Evolutionary conservation across 2,329 filamentous ascomycete genomes (phyloP).

Genomic region (Alternaria conjuncta): DNA sequence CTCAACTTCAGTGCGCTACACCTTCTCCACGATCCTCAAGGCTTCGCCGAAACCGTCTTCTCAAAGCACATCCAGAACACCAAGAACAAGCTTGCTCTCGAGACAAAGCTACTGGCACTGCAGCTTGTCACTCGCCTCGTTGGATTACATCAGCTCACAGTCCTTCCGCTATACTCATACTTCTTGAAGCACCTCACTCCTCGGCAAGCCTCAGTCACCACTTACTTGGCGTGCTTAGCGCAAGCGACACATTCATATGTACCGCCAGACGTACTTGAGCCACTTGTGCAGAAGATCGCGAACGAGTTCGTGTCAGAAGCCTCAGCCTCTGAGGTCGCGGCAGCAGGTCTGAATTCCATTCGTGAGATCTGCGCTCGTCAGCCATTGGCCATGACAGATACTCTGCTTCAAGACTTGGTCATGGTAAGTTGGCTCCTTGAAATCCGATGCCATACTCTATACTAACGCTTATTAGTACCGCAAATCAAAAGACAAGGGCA

Average conservation of each 20-base stretch:
- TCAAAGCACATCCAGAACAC: constrained; percentile 87
- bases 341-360: constrained; percentile 92
- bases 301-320: constrained; percentile 99
- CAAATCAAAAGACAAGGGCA: constrained; percentile 97
- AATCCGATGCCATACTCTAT: not conserved
- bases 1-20: constrained; percentile 97
- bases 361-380: constrained; percentile 92
- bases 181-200: constrained; percentile 14
- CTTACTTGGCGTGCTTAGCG: constrained; percentile 88
- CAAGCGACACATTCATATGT: constrained; percentile 91
- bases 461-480: constrained; percentile 63
- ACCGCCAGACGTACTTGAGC: constrained; percentile 89
- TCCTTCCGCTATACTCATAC: constrained; percentile 92
- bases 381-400: constrained; percentile 95
- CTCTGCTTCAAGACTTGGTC: constrained; percentile 91
- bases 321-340: constrained; percentile 85
- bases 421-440: constrained; percentile 54
- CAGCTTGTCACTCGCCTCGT: constrained; percentile 91
- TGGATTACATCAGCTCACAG: constrained; percentile 88
- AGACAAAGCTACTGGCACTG: constrained; percentile 87
- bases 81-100: constrained; percentile 83
- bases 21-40: constrained; percentile 90
- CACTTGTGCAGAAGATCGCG: constrained; percentile 90
- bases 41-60: constrained; percentile 89
- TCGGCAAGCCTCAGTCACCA: constrained; percentile 82